Conservation (phyloP, 129 eudicot species). For the Helianthus annuus region DNA sequence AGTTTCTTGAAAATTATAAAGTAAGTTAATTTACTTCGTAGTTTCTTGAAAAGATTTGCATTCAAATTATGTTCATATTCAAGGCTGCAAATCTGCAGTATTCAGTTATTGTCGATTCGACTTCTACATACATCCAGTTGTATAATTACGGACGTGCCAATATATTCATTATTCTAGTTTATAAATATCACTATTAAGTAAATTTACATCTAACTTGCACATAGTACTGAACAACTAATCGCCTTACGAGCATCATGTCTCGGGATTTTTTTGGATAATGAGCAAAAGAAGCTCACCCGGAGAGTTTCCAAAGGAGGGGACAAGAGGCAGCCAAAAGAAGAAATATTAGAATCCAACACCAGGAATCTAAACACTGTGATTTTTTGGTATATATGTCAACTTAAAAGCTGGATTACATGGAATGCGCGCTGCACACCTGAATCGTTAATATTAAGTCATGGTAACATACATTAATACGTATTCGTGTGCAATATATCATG, state of each 20-base stretch:
- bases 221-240: not conserved
- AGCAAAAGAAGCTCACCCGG: no score
- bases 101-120: no score
- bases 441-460: not conserved
- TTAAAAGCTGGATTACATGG: not conserved
- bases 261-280: not conserved
- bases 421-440: not conserved
- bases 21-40: no score
- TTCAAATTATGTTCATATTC: not conserved
- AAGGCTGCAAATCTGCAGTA: not conserved
- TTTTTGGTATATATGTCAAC: not conserved
- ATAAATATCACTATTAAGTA: not conserved
- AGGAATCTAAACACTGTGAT: no score
- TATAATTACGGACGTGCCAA: no score
- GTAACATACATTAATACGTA: conserved; percentile 1
- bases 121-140: no score
- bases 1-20: no score
- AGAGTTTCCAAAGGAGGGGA: no score
- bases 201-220: not conserved
- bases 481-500: not conserved
- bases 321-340: not conserved
- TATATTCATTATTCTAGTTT: not conserved
- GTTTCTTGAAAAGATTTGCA: no score
- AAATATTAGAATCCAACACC: no score
- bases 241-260: not conserved